Conservation (phyloP, 495 filamentous ascomycete species). For the Neurospora cerealis region DNA sequence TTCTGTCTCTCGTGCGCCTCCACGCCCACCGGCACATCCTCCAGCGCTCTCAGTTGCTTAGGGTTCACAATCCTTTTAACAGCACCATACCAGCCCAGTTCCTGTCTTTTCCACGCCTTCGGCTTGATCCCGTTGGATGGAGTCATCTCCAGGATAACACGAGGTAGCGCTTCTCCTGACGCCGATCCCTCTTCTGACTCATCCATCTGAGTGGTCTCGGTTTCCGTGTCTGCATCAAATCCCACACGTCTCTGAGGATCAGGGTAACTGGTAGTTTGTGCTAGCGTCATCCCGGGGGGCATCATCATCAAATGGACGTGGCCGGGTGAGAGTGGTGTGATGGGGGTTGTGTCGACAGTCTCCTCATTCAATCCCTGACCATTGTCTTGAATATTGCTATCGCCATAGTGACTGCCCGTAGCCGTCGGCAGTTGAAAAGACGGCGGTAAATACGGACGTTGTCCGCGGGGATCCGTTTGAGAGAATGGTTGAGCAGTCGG, state of each 20-base stretch:
- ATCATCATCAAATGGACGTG: neutral
- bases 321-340: neutral
- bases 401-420: neutral
- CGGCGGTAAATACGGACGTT: neutral
- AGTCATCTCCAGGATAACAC: conserved; percentile 25
- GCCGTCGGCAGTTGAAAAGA: neutral
- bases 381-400: neutral
- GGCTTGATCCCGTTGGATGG: conserved; percentile 13
- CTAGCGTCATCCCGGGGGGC: neutral
- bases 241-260: neutral
- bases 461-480: neutral
- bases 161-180: conserved; percentile 7
- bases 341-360: neutral
- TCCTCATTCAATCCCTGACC: neutral
- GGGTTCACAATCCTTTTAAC: conserved; percentile 9
- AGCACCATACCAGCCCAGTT: conserved; percentile 32
- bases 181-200: conserved; percentile 1
- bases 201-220: conserved; percentile 3
- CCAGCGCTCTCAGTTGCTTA: conserved; percentile 7
- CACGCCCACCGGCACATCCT: conserved; percentile 12
- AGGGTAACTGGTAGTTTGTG: neutral
- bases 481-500: neutral
- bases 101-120: conserved; percentile 28
- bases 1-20: conserved; percentile 7
- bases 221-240: neutral